phyloP scores from a whole-genome alignment of 108 stramenopile species.

The Nitzschia sp. region DNA sequence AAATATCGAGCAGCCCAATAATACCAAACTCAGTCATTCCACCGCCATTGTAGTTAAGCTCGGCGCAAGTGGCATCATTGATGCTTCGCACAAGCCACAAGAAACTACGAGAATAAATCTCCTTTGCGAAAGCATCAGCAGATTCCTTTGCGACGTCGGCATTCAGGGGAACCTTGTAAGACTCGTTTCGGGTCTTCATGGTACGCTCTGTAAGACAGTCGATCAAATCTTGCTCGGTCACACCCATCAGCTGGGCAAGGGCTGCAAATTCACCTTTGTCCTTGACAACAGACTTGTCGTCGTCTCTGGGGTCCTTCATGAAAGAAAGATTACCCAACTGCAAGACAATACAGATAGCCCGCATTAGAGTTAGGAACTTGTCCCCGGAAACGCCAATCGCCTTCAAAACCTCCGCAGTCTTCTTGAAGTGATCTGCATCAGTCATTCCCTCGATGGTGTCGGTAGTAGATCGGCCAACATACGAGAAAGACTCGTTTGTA shows the following conservation, averaged over 20 bases:
- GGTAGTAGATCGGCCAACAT: conserved; percentile 55
- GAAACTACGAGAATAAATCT: conserved; percentile 81
- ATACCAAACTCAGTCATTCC: conserved; percentile 45
- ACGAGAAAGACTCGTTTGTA: conserved; percentile 65
- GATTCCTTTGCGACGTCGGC: conserved; percentile 73
- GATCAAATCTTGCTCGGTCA: conserved; percentile 49
- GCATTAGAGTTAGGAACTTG: conserved; percentile 53
- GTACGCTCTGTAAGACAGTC: conserved; percentile 81
- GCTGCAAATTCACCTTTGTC: conserved; percentile 55
- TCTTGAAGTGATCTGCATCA: conserved; percentile 68
- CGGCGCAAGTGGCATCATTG: conserved; percentile 78
- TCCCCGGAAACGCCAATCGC: conserved; percentile 70
- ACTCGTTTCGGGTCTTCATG: conserved; percentile 72
- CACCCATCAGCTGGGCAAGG: conserved; percentile 80
- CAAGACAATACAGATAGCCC: conserved; percentile 82
- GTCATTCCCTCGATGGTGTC: conserved; percentile 75
- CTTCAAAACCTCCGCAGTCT: conserved; percentile 68
- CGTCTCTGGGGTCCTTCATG: conserved; percentile 59
- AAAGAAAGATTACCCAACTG: conserved; percentile 91
- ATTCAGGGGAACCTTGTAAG: conserved; percentile 81
- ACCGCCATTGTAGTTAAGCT: conserved; percentile 48
- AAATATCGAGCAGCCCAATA: conserved; percentile 96
- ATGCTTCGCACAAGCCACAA: conserved; percentile 85
- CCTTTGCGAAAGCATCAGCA: conserved; percentile 96
- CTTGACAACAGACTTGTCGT: conserved; percentile 68